Conservation (phyloP, 148 eudicot genomes). For the Silene uniflora region DNA sequence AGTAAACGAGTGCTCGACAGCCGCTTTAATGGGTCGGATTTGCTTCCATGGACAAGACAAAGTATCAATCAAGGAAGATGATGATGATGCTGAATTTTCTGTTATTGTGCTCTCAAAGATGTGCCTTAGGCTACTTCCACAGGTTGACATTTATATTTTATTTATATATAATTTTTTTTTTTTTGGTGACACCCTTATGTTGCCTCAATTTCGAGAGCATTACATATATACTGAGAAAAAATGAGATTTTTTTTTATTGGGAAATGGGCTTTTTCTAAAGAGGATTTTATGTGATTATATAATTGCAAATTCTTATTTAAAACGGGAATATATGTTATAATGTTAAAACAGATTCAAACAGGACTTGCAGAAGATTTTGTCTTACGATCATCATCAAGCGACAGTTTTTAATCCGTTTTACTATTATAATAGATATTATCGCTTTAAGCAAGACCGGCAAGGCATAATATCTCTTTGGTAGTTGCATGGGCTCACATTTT, state of each 20-base stretch:
- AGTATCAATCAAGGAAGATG: constrained; percentile 41
- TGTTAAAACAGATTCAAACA: too few species aligned
- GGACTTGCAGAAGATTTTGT: too few species aligned
- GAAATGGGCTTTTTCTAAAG: neutral
- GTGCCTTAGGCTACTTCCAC: constrained; percentile 67
- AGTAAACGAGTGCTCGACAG: constrained; percentile 48
- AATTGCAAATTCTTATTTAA: too few species aligned
- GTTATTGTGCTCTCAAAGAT: constrained; percentile 61
- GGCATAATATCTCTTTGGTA: constrained; percentile 1
- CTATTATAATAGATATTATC: too few species aligned
- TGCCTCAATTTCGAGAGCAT: neutral
- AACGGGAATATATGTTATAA: too few species aligned
- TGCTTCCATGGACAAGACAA: constrained; percentile 53
- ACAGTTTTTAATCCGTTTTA: too few species aligned
- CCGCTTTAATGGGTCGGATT: constrained; percentile 31
- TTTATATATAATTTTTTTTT: too few species aligned
- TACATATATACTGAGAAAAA: neutral
- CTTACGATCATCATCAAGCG: too few species aligned
- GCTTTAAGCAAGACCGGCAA: too few species aligned
- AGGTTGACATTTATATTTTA: constrained; percentile 51
- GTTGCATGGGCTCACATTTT: constrained; percentile 20
- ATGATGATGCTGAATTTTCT: constrained; percentile 32
- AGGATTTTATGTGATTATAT: neutral
- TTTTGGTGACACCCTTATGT: neutral
- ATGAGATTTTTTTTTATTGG: constrained; percentile 4